Evolutionary conservation across 257 asterid genomes (phyloP).

Genomic region (Catharanthus roseus): DNA sequence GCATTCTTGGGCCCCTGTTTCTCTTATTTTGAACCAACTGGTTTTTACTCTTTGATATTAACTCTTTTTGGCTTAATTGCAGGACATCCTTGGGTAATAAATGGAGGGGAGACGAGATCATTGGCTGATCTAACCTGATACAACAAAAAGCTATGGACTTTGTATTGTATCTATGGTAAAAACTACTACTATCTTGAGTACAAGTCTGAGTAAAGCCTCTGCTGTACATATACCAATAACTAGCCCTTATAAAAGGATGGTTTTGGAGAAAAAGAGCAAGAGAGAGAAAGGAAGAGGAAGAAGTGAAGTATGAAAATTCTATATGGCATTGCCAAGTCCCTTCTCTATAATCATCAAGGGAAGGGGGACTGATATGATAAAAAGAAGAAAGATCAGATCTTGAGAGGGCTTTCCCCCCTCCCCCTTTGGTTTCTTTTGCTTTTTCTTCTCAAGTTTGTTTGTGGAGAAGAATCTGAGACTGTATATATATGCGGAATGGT

Average conservation of each 20-base stretch:
- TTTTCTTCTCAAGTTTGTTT: constrained; percentile 3
- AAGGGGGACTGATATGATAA: no score
- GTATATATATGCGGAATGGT: constrained; percentile 9
- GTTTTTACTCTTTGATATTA: no score
- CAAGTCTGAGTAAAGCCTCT: background rate
- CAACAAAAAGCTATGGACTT: background rate
- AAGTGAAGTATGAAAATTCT: no score
- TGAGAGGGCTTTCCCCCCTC: background rate
- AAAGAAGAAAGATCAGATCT: background rate
- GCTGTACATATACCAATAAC: constrained; percentile 6
- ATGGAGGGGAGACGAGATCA: constrained; percentile 32
- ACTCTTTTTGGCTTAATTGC: no score
- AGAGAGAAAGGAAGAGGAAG: constrained; percentile 1
- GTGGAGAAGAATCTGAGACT: constrained; percentile 18
- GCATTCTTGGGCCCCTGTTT: no score
- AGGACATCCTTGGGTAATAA: constrained; percentile 42
- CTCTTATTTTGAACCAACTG: no score
- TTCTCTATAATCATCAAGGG: no score
- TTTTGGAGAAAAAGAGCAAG: constrained; percentile 7
- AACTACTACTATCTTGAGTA: background rate
- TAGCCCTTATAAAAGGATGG: background rate
- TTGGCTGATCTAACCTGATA: constrained; percentile 21
- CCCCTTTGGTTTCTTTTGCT: background rate
- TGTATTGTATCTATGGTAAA: background rate
- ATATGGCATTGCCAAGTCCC: no score